Evolutionary conservation across 2,329 filamentous ascomycete species (phyloP).

Genomic region (Nannizziopsis barbatae): DNA sequence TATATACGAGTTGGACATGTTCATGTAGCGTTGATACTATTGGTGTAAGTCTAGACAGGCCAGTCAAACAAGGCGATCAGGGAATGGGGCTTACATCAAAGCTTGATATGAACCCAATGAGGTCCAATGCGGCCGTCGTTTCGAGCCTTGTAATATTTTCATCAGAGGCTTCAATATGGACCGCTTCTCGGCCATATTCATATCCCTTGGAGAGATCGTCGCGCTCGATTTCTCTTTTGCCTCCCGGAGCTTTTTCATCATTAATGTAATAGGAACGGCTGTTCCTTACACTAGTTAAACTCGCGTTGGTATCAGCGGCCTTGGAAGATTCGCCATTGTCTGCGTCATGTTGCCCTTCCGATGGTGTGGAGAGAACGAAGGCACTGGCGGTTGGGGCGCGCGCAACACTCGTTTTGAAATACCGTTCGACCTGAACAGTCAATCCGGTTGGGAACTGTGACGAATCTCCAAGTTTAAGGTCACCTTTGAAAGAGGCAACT

Average conservation of each 20-base stretch:
- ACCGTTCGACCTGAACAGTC: slow-evolving; percentile 78
- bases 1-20: slow-evolving; percentile 68
- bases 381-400: slow-evolving; percentile 64
- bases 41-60: not conserved
- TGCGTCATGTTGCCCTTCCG: slow-evolving; percentile 37
- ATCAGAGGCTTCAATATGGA: slow-evolving; percentile 78
- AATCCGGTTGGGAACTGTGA: slow-evolving; percentile 62
- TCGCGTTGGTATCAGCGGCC: slow-evolving; percentile 31
- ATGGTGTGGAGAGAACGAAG: slow-evolving; percentile 50
- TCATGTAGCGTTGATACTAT: slow-evolving; percentile 72
- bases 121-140: slow-evolving; percentile 60
- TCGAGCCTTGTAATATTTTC: slow-evolving; percentile 80
- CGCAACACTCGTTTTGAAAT: slow-evolving; percentile 72
- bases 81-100: slow-evolving; percentile 45
- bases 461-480: slow-evolving; percentile 67
- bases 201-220: slow-evolving; percentile 88
- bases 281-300: slow-evolving; percentile 60
- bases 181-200: slow-evolving; percentile 82
- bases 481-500: slow-evolving; percentile 67
- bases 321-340: slow-evolving; percentile 26
- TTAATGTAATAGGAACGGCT: slow-evolving; percentile 71
- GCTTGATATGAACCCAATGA: slow-evolving; percentile 73
- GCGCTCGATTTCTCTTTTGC: slow-evolving; percentile 68
- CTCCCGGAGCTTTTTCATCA: slow-evolving; percentile 61
- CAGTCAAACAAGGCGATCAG: slow-evolving; percentile 6